These are phyloP conservation scores for Pholiota microspora DNA, from an alignment of 768 basidiomycete species.

Conservation along the genomic window DNA sequence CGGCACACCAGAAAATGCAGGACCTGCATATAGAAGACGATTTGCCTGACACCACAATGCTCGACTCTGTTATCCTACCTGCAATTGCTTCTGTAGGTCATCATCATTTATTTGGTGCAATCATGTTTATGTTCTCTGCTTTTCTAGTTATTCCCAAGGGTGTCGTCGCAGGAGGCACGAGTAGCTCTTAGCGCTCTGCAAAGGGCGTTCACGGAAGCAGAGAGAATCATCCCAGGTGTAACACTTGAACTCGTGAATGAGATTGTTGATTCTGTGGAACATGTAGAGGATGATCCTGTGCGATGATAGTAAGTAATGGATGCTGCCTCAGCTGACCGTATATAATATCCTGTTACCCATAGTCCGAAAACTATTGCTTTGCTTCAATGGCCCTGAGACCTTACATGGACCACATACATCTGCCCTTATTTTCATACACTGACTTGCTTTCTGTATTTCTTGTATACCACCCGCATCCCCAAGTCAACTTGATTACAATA, in stretches of 20 bases:
- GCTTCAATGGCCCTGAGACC: not conserved
- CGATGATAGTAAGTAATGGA: conserved; percentile 36
- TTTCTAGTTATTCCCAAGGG: conserved; percentile 81
- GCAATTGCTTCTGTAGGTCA: conserved; percentile 88
- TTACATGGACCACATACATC: conserved; percentile 11
- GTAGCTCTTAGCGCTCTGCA: conserved; percentile 84
- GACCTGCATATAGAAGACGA: conserved; percentile 53
- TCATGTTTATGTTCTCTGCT: conserved; percentile 6
- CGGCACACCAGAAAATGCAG: conserved; percentile 46
- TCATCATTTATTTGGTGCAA: not conserved
- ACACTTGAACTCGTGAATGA: conserved; percentile 91
- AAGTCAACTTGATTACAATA: not conserved
- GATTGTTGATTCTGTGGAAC: conserved; percentile 90
- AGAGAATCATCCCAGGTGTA: conserved; percentile 93
- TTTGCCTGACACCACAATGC: conserved; percentile 83
- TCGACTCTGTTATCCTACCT: conserved; percentile 93
- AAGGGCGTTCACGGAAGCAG: conserved; percentile 91
- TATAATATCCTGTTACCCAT: conserved; percentile 6
- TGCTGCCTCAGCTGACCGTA: not conserved
- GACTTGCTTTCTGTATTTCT: conserved; percentile 24
- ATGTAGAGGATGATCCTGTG: conserved; percentile 69
- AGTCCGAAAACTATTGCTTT: conserved; percentile 4
- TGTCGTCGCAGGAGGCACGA: conserved; percentile 90
- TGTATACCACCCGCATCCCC: conserved; percentile 17
- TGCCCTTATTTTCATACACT: conserved; percentile 12